These are phyloP conservation scores for Penicillium riverlandense DNA, from an alignment of 495 filamentous ascomycete genomes.

Conservation along the genomic window DNA sequence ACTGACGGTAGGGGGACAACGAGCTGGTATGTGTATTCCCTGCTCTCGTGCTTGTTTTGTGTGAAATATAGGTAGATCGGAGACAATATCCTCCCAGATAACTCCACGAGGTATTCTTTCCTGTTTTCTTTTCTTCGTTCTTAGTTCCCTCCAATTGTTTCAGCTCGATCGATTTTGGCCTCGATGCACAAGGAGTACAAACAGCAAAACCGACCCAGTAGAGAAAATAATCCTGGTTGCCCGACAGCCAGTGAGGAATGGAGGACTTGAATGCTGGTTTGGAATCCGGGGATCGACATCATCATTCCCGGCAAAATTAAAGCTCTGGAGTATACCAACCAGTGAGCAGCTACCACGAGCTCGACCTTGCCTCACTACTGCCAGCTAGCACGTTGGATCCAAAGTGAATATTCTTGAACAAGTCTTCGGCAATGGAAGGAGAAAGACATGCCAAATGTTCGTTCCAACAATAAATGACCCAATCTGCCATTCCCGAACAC, in stretches of 20 bases:
- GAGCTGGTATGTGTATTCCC: conserved; percentile 19
- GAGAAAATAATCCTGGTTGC: conserved; percentile 13
- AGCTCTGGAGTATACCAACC: too few species aligned
- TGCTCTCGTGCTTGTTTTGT: neutral
- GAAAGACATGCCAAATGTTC: neutral
- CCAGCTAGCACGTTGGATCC: too few species aligned
- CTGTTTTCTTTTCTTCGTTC: neutral
- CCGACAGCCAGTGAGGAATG: conserved; percentile 18
- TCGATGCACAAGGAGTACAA: too few species aligned
- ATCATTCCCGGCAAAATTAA: neutral
- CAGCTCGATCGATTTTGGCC: neutral
- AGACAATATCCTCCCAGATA: neutral
- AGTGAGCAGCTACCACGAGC: too few species aligned
- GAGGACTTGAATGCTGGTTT: conserved; percentile 14
- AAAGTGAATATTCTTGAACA: too few species aligned
- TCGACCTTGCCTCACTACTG: too few species aligned
- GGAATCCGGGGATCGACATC: conserved; percentile 14
- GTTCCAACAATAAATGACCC: neutral
- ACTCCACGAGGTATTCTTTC: neutral
- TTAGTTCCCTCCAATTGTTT: neutral
- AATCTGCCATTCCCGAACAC: conserved; percentile 20
- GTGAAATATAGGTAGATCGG: neutral
- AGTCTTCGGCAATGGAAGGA: too few species aligned
- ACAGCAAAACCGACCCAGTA: neutral
- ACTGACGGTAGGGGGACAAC: conserved; percentile 9